phyloP scores from a whole-genome alignment of 805 yeast species.

The Myxozyma geophila region DNA sequence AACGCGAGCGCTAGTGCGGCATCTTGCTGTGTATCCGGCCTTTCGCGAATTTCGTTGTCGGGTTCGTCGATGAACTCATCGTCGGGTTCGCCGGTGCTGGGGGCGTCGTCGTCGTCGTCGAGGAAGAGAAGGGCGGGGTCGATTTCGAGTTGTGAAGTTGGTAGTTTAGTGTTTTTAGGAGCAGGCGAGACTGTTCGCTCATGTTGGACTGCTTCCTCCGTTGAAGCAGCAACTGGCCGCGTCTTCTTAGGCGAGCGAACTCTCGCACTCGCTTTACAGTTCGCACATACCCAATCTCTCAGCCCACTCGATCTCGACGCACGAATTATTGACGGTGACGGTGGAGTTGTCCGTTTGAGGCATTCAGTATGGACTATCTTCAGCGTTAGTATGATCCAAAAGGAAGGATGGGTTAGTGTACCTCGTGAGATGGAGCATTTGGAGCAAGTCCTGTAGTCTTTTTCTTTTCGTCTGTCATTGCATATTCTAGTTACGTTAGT shows the following conservation, averaged over 20 bases:
- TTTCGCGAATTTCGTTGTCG: not conserved
- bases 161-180: not conserved
- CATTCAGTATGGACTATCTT: not conserved
- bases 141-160: not conserved
- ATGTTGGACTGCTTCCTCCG: too few species aligned
- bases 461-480: constrained; percentile 2
- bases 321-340: not conserved
- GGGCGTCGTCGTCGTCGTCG: constrained; percentile 1
- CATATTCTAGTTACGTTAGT: constrained; percentile 6
- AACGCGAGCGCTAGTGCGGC: too few species aligned
- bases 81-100: not conserved
- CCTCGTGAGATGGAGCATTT: constrained; percentile 8
- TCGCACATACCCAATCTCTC: constrained; percentile 10
- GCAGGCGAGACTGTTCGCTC: not conserved
- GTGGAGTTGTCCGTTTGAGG: not conserved
- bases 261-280: not conserved
- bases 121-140: not conserved
- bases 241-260: not conserved
- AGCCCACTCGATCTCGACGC: not conserved
- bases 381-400: not conserved
- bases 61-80: constrained; percentile 1
- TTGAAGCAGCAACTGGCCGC: not conserved
- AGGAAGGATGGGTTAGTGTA: not conserved
- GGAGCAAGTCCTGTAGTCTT: not conserved
- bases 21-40: too few species aligned